Evolutionary conservation across 306 rosid genomes (phyloP).

Genomic region (Dicorynia guianensis): DNA sequence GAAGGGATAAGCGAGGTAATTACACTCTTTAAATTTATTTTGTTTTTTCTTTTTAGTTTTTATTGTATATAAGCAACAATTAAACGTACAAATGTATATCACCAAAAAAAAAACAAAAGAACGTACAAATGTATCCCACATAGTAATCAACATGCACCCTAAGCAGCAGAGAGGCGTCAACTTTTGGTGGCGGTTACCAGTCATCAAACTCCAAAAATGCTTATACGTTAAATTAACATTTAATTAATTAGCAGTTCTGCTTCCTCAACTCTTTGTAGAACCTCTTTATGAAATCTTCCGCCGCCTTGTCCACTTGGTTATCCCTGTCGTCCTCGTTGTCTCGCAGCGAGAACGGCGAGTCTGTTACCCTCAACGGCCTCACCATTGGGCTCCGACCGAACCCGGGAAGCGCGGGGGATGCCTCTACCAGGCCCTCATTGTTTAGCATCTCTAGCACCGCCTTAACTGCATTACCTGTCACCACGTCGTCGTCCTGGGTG

Average conservation of each 20-base stretch:
- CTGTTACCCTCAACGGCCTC: conserved; percentile 84
- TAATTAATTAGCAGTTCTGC: conserved; percentile 39
- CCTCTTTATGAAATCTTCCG: conserved; percentile 80
- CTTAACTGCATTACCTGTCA: conserved; percentile 45
- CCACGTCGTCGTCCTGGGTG: conserved; percentile 65
- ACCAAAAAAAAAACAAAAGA: no score
- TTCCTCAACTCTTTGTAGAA: conserved; percentile 70
- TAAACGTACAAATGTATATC: no score
- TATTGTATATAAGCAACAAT: no score
- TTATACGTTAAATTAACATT: background rate
- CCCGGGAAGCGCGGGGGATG: conserved; percentile 68
- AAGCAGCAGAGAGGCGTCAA: no score
- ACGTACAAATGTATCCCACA: background rate
- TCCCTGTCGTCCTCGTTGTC: conserved; percentile 53
- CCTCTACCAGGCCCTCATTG: conserved; percentile 32
- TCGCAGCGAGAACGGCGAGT: conserved; percentile 84
- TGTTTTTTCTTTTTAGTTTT: no score
- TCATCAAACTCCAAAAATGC: background rate
- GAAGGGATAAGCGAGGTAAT: no score
- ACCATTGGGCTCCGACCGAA: conserved; percentile 64
- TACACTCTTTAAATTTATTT: background rate
- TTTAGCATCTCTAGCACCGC: conserved; percentile 63
- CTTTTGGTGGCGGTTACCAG: no score
- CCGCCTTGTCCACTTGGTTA: conserved; percentile 70
- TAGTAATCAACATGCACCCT: background rate